phyloP scores from a whole-genome alignment of 2,329 filamentous ascomycete species.

The Stagonosporopsis tanaceti region DNA sequence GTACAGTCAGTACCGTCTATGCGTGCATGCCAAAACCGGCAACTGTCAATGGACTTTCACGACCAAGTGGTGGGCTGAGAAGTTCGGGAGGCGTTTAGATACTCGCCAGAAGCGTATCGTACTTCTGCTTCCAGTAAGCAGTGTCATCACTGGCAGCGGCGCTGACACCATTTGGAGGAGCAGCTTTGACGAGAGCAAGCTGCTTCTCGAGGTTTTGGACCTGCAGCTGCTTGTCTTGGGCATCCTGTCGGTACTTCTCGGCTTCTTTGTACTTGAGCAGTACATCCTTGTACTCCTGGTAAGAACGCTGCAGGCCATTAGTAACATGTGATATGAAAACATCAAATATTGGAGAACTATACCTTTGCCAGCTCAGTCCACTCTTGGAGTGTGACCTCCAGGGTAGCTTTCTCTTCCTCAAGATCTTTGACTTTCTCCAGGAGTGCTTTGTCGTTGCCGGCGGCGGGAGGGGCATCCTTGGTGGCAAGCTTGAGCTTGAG shows the following conservation, averaged over 20 bases:
- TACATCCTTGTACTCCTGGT: constrained; percentile 37
- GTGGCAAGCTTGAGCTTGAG: constrained; percentile 14
- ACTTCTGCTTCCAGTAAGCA: constrained; percentile 39
- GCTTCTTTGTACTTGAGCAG: constrained; percentile 31
- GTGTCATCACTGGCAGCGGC: constrained; percentile 10
- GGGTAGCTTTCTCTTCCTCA: constrained; percentile 20
- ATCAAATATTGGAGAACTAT: not conserved
- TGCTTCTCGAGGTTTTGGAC: constrained; percentile 29
- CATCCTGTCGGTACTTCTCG: constrained; percentile 27
- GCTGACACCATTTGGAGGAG: constrained; percentile 22
- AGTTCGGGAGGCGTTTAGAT: not conserved
- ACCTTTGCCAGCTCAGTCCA: constrained; percentile 38
- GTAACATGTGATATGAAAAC: not conserved
- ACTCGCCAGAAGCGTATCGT: constrained; percentile 31
- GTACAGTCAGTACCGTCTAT: not conserved
- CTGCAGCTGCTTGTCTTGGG: constrained; percentile 22
- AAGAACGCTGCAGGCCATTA: constrained; percentile 31
- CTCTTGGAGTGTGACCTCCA: constrained; percentile 22
- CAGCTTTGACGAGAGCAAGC: constrained; percentile 24
- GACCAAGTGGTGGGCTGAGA: no score
- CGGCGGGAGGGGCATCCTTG: not conserved
- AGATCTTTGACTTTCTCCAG: constrained; percentile 21
- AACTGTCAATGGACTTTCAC: not conserved
- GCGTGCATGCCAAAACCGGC: not conserved
- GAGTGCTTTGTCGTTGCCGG: not conserved